These are phyloP conservation scores for Spathaspora sp. DNA, from an alignment of 1,139 yeast genomes.

Conservation along the genomic window DNA sequence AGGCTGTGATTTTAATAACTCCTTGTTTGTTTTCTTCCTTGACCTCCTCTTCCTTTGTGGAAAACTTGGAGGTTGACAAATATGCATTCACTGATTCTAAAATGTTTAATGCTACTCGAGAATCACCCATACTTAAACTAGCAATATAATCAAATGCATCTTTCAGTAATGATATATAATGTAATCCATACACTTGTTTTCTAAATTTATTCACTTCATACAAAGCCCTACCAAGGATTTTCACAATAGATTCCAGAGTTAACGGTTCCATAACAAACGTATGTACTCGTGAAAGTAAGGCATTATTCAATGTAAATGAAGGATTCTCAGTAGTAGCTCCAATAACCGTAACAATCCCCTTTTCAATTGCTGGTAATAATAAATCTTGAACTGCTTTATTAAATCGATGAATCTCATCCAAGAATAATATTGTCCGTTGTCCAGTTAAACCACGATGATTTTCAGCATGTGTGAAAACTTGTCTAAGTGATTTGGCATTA, in stretches of 20 bases:
- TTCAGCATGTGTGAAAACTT: slow-evolving; percentile 70
- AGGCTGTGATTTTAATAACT: slow-evolving; percentile 32
- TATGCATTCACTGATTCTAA: slow-evolving; percentile 55
- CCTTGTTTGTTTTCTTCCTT: slow-evolving; percentile 16
- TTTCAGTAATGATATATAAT: slow-evolving; percentile 50
- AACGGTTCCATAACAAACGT: slow-evolving; percentile 79
- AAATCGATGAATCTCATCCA: slow-evolving; percentile 93
- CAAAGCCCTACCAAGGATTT: slow-evolving; percentile 63
- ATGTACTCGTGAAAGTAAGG: slow-evolving; percentile 83
- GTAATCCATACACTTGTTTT: slow-evolving; percentile 36
- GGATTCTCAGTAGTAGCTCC: slow-evolving; percentile 99
- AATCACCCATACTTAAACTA: slow-evolving; percentile 84
- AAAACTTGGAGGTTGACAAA: slow-evolving; percentile 33
- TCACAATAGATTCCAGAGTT: slow-evolving; percentile 50
- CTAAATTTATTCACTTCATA: slow-evolving; percentile 60
- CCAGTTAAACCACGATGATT: slow-evolving; percentile 67
- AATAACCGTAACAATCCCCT: slow-evolving; percentile 63
- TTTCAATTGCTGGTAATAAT: slow-evolving; percentile 70
- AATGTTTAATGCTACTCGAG: slow-evolving; percentile 76
- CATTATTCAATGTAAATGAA: slow-evolving; percentile 84
- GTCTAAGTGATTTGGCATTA: slow-evolving; percentile 67
- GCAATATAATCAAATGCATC: slow-evolving; percentile 71
- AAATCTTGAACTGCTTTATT: slow-evolving; percentile 89
- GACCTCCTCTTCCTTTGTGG: slow-evolving; percentile 17
- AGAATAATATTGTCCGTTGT: slow-evolving; percentile 71